These are phyloP conservation scores for Phanerochaete carnosa DNA, from an alignment of 768 basidiomycete genomes.

Conservation along the genomic window DNA sequence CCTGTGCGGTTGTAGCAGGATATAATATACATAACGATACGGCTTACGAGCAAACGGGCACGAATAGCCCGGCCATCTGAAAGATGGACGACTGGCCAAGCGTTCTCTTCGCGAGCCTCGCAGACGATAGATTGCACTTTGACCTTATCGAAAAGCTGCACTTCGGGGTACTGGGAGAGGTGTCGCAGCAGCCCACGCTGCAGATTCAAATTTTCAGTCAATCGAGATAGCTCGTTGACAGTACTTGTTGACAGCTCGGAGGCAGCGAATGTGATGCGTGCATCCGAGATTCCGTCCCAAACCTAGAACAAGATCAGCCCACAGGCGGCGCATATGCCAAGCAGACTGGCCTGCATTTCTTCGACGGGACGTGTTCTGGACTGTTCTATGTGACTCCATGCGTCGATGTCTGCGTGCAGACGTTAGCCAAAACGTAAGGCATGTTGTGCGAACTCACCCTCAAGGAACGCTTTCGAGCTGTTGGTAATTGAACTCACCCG, in stretches of 20 bases:
- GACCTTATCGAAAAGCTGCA: constrained; percentile 68
- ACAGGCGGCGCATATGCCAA: neutral
- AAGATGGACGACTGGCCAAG: constrained; percentile 80
- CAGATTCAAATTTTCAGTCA: constrained; percentile 92
- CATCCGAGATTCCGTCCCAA: constrained; percentile 89
- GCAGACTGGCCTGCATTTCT: constrained; percentile 72
- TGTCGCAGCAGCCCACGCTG: constrained; percentile 78
- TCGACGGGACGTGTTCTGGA: constrained; percentile 68
- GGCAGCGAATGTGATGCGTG: constrained; percentile 70
- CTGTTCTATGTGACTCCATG: constrained; percentile 76
- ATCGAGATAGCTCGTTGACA: constrained; percentile 62
- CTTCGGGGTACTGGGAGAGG: constrained; percentile 45
- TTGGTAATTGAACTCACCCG: constrained; percentile 86
- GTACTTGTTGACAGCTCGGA: constrained; percentile 38
- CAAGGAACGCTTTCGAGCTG: constrained; percentile 61
- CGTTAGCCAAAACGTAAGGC: neutral
- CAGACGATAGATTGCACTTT: constrained; percentile 70
- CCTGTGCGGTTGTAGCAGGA: constrained; percentile 37
- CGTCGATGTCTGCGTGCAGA: constrained; percentile 60
- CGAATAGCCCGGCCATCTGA: constrained; percentile 64
- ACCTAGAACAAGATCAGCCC: constrained; percentile 42
- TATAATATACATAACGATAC: neutral
- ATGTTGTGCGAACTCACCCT: constrained; percentile 39
- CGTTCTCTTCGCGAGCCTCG: constrained; percentile 45
- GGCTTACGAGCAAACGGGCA: constrained; percentile 70